Conservation (phyloP, 2,329 filamentous ascomycete genomes). For the Microascus cirrosus region DNA sequence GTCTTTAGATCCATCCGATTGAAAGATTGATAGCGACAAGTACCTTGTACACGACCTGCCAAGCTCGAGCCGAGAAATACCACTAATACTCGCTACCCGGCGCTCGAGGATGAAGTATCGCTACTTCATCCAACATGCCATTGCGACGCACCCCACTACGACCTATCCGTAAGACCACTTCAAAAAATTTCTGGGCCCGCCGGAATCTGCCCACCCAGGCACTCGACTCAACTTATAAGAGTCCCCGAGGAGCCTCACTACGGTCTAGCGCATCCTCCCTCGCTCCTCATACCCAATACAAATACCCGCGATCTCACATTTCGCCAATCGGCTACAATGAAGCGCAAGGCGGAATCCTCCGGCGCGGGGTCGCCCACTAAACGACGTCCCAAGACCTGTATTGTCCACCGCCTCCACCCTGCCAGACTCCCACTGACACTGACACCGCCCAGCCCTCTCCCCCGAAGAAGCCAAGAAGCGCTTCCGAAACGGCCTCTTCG, state of each 20-base stretch:
- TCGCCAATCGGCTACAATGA: slow-evolving; percentile 29
- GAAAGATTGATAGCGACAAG: too few species aligned
- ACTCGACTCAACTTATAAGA: background rate
- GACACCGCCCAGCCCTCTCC: slow-evolving; percentile 26
- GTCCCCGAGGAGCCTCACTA: background rate
- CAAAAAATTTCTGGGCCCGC: background rate
- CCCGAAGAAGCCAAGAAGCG: slow-evolving; percentile 40
- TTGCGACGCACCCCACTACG: background rate
- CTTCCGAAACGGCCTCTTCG: slow-evolving; percentile 58
- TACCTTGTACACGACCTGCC: background rate
- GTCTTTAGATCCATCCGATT: too few species aligned
- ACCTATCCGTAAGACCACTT: too few species aligned
- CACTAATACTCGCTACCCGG: background rate
- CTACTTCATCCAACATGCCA: background rate
- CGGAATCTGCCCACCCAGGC: background rate
- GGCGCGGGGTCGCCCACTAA: slow-evolving; percentile 29
- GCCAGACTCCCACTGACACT: background rate
- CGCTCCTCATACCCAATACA: background rate
- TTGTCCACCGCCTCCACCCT: slow-evolving; percentile 10
- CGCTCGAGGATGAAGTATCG: background rate
- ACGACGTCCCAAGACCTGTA: slow-evolving; percentile 43
- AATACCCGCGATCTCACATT: background rate
- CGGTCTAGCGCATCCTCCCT: background rate
- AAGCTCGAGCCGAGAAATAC: background rate
- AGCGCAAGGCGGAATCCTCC: slow-evolving; percentile 46